Base-by-base conservation (phyloP, 768 basidiomycete species). In the Boletus pseudo-olivaceus region DNA sequence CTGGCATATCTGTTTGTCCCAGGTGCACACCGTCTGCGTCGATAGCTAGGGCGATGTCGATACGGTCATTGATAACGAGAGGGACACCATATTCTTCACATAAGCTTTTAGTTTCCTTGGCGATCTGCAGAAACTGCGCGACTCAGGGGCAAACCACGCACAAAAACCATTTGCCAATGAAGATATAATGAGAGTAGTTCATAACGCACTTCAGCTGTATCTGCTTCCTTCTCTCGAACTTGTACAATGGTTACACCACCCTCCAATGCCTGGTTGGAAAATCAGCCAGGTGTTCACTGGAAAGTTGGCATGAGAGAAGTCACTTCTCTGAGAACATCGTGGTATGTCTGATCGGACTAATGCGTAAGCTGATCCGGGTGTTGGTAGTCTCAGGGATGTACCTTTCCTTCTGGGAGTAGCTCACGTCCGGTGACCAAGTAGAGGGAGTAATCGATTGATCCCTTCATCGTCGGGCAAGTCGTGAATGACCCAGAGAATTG, bases 181-280 rank as follows among this genome's bases (percentile, higher is more conserved):
- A 11, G 38, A n/a, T n/a, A 54, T 47, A 2, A 1, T 35, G 32
- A 49, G 32, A 51, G 47, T n/a, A 8, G 9, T n/a, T 26, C 35
- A 9, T 14, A 7, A 69, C 82, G 62, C 45, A 88, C 92, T 72
- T 93, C 89, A 23, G 79, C 79, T 0, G 93, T 95, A 56, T 94
- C 92, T 0, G 79, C 71, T 11, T 81, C 70, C 70, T 98, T 98
- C 71, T 98, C 95, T 35, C 93, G 80, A 17, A 96, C 77, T 70
- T 97, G 95, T 5, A 97, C 91, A 44, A 95, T 65, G 1, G 92
- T 93, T 1, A 96, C 93, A 3, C 93, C 94, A 10, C 94, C 94
- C 65, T 82, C 74, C 15, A 96, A 74, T 2, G 93, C 78, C 91
- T 93, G 56, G 9, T 35, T 12, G 30, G 32, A 46, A 32, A 14